Conservation (phyloP, 495 filamentous ascomycete species). For the Podospora appendiculata region DNA sequence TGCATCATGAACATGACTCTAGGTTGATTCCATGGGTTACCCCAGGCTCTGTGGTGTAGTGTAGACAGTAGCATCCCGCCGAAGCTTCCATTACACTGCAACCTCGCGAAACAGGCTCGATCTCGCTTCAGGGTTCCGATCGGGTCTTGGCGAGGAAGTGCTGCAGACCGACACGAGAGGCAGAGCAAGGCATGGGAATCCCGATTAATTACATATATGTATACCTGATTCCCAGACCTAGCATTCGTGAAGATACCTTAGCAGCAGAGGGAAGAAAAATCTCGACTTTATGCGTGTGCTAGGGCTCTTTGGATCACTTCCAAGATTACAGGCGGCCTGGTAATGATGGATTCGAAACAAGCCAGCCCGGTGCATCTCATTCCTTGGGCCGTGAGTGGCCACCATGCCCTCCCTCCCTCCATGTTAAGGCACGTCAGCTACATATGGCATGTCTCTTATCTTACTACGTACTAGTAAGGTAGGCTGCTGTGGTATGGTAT, state of each 20-base stretch:
- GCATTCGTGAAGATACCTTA: too few species aligned
- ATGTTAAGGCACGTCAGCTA: not conserved
- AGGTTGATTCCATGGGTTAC: too few species aligned
- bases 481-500: too few species aligned
- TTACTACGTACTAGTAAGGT: too few species aligned
- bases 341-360: constrained; percentile 5
- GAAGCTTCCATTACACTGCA: not conserved
- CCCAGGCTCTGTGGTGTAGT: too few species aligned
- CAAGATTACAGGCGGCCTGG: constrained; percentile 2
- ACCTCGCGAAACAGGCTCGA: constrained; percentile 4
- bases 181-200: not conserved
- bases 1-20: too few species aligned
- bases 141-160: not conserved
- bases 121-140: constrained; percentile 8
- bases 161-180: too few species aligned
- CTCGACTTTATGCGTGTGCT: too few species aligned
- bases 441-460: too few species aligned
- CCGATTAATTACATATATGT: not conserved
- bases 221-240: too few species aligned
- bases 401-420: not conserved
- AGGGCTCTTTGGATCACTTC: not conserved
- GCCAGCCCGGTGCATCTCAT: constrained; percentile 1
- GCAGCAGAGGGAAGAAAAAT: too few species aligned
- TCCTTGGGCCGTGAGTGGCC: not conserved
- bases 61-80: too few species aligned